Conservation (phyloP, 192 early-diverging fungal species). For the Coemansia sp. region DNA sequence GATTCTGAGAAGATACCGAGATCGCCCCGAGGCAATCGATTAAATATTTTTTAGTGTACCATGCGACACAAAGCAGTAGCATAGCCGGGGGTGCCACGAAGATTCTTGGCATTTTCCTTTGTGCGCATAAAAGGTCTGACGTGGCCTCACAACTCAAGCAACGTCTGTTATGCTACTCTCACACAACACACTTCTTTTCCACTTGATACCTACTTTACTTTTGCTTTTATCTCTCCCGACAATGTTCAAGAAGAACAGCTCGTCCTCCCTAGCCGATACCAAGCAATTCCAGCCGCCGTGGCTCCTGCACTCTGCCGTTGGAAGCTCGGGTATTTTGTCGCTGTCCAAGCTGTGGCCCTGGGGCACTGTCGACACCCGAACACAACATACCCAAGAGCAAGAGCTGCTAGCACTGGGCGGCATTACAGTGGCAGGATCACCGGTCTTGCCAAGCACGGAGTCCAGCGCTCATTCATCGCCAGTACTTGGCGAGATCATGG, state of each 20-base stretch:
- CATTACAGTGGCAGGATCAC: slow-evolving; percentile 10
- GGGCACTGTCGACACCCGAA: slow-evolving; percentile 10
- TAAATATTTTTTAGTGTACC: neutral
- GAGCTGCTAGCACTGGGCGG: slow-evolving; percentile 32
- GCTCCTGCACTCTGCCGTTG: neutral
- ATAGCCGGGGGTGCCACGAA: neutral
- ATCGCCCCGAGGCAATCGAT: neutral
- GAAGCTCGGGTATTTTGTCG: neutral
- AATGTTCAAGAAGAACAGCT: neutral
- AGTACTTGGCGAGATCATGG: slow-evolving; percentile 23
- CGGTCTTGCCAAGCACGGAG: neutral
- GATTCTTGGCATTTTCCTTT: neutral
- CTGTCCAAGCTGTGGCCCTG: slow-evolving; percentile 23
- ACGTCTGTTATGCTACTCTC: neutral
- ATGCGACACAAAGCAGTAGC: neutral
- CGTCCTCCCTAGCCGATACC: neutral
- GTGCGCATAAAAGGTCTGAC: neutral
- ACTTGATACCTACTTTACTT: neutral
- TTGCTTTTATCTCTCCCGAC: neutral
- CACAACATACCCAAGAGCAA: slow-evolving; percentile 23
- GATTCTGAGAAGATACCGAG: neutral
- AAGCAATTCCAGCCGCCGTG: neutral
- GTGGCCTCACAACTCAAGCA: neutral
- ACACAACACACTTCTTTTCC: neutral
- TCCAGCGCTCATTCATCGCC: neutral